Evolutionary conservation across 2,329 filamentous ascomycete species (phyloP), one percentile per base, ranked within the genome.

Genomic region (Cytospora piceicola): DNA sequence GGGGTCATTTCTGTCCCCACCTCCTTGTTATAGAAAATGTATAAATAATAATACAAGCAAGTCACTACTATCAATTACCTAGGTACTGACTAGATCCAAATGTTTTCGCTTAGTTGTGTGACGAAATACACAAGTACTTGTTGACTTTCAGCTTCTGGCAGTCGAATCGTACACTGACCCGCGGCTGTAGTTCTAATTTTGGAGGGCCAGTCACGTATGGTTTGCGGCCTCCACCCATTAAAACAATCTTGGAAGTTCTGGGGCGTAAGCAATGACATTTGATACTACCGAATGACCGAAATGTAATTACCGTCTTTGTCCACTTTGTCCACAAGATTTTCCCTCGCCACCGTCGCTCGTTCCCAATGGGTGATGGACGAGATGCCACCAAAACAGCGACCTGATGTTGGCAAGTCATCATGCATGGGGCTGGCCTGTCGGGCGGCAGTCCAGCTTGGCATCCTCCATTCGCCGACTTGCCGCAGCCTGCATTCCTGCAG

Each of bases 241-340:
- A 22, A 15, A 22, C n/a, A 22, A 20, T 5, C 27, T 29, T 29
- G 11, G 9, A 11, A 46, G 22, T 6, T 22, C n/a, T 15, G 20
- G 42, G 42, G 42, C 42, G 42, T 46, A 46, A 46, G 42, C 42
- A 46, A 46, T 46, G 42, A 46, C 42, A 46, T n/a, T n/a, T n/a
- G n/a, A n/a, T n/a, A 46, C 8, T n/a, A 12, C 11, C 42, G 42
- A 22, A 46, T 22, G 20, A 46, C 3, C 20, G 7, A 20, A 46
- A n/a, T 22, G 7, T 46, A 22, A 46, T 46, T n/a, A 46, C 20
- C 8, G n/a, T 22, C 20, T 22, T 3, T 22, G 20, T 46, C 42
- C 42, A 46, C n/a, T 11, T 22, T 46, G 42, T 46, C 22, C 20
- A 46, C 20, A 46, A 22, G 32, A n/a, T 22, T 22, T 46, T n/a